A percentile compares a stretch with the other conserved stretches of the same genome.
These are phyloP conservation scores for Trichoderma sp. DNA, from an alignment of 2,329 filamentous ascomycete genomes.

Conservation along the genomic window DNA sequence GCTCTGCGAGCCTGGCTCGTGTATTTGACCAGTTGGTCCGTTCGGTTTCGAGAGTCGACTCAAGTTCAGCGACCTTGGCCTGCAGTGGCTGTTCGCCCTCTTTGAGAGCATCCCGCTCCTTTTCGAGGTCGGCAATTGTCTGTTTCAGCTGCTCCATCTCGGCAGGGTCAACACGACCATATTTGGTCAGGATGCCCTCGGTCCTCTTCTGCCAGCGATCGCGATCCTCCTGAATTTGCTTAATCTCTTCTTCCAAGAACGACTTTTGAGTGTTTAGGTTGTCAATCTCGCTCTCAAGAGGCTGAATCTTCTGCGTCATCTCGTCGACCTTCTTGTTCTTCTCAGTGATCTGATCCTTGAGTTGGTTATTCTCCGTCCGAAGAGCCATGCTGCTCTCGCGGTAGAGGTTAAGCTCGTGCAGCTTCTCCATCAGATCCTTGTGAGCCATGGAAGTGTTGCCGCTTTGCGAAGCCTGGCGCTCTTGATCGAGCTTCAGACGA, in stretches of 20 bases:
- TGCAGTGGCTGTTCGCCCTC: conserved; percentile 51
- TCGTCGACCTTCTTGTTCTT: conserved; percentile 74
- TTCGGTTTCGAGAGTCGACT: conserved; percentile 53
- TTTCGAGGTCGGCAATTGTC: conserved; percentile 64
- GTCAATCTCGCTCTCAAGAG: conserved; percentile 74
- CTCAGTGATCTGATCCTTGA: conserved; percentile 71
- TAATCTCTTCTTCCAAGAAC: conserved; percentile 83
- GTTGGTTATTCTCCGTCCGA: conserved; percentile 78
- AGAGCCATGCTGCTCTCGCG: conserved; percentile 92
- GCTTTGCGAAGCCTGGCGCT: conserved; percentile 73
- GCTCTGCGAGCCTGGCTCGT: conserved; percentile 56
- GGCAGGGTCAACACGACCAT: conserved; percentile 89
- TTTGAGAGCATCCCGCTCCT: conserved; percentile 60
- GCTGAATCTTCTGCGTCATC: conserved; percentile 72
- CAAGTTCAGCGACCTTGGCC: conserved; percentile 52
- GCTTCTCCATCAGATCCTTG: conserved; percentile 87
- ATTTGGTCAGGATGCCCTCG: conserved; percentile 92
- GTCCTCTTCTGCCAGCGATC: conserved; percentile 95
- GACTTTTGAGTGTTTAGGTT: conserved; percentile 80
- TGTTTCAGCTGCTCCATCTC: conserved; percentile 88
- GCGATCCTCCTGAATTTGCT: conserved; percentile 83
- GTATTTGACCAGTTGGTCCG: conserved; percentile 52
- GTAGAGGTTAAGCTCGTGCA: conserved; percentile 94
- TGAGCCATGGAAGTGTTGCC: conserved; percentile 74
- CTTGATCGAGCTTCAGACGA: conserved; percentile 84